These are phyloP conservation scores for Boeremia lycopersici DNA, from an alignment of 2,329 filamentous ascomycete genomes.

Conservation along the genomic window DNA sequence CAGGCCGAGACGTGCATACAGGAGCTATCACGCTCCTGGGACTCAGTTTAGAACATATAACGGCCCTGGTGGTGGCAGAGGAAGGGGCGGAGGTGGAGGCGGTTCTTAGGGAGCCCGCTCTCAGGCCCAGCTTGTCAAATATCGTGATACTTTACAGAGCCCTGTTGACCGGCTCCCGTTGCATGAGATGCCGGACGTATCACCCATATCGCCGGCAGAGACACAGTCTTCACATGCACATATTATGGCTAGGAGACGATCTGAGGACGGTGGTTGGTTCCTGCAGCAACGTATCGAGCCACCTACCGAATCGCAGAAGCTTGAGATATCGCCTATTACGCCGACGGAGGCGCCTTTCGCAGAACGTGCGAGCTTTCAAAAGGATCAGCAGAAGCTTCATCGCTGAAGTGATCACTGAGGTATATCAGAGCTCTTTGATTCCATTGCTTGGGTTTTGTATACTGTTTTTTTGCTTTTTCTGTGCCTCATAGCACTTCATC, in stretches of 20 bases:
- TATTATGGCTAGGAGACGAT: neutral
- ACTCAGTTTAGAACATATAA: constrained; percentile 44
- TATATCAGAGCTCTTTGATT: neutral
- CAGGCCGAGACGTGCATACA: constrained; percentile 37
- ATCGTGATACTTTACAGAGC: no score
- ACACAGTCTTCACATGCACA: neutral
- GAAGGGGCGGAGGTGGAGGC: constrained; percentile 32
- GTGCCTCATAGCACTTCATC: neutral
- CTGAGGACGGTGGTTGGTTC: neutral
- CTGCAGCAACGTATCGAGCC: neutral
- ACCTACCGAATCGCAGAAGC: neutral
- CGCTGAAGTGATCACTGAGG: neutral
- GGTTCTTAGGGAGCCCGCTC: constrained; percentile 22
- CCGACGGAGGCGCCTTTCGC: neutral
- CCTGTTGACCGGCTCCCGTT: no score
- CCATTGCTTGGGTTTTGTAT: neutral
- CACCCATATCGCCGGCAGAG: neutral
- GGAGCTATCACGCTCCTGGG: constrained; percentile 42
- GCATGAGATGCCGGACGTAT: neutral
- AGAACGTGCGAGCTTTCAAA: neutral
- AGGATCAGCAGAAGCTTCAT: neutral
- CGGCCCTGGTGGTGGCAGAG: constrained; percentile 31
- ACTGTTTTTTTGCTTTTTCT: neutral
- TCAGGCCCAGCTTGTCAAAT: neutral
- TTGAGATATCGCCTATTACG: neutral